A percentile compares a stretch with the other conserved stretches of the same genome.
Conservation (phyloP, 2,329 filamentous ascomycete species). For the Byssothecium circinans region DNA sequence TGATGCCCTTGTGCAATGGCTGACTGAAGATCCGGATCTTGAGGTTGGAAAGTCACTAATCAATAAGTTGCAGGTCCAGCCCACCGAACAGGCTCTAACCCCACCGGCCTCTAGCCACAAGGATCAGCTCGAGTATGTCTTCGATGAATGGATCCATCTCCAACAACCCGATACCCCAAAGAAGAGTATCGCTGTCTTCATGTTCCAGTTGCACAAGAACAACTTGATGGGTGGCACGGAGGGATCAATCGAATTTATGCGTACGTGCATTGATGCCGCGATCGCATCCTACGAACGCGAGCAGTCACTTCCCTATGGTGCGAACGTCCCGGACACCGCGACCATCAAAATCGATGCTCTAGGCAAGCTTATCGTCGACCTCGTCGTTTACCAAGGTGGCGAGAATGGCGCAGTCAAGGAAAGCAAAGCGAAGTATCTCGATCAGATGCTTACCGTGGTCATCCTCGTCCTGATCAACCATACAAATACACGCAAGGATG, state of each 20-base stretch:
- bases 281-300: conserved; percentile 77
- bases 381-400: conserved; percentile 71
- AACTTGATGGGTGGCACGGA: conserved; percentile 73
- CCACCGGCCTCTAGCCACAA: conserved; percentile 63
- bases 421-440: conserved; percentile 70
- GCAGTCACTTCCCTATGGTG: conserved; percentile 59
- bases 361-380: conserved; percentile 74
- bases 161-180: conserved; percentile 76
- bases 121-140: conserved; percentile 91
- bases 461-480: conserved; percentile 84
- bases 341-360: conserved; percentile 76
- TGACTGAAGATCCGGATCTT: conserved; percentile 70
- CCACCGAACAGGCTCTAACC: conserved; percentile 54
- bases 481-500: conserved; percentile 75
- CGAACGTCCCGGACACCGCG: conserved; percentile 59
- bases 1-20: conserved; percentile 79
- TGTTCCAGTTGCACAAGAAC: conserved; percentile 78
- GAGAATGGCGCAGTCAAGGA: conserved; percentile 61
- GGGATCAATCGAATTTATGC: conserved; percentile 77
- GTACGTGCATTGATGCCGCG: conserved; percentile 77
- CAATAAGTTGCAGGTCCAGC: conserved; percentile 62
- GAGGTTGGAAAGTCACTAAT: conserved; percentile 71
- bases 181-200: conserved; percentile 72
- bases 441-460: conserved; percentile 75
- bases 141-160: conserved; percentile 91